phyloP scores from a whole-genome alignment of 2,329 filamentous ascomycete species.

The Colletotrichum tropicale region DNA sequence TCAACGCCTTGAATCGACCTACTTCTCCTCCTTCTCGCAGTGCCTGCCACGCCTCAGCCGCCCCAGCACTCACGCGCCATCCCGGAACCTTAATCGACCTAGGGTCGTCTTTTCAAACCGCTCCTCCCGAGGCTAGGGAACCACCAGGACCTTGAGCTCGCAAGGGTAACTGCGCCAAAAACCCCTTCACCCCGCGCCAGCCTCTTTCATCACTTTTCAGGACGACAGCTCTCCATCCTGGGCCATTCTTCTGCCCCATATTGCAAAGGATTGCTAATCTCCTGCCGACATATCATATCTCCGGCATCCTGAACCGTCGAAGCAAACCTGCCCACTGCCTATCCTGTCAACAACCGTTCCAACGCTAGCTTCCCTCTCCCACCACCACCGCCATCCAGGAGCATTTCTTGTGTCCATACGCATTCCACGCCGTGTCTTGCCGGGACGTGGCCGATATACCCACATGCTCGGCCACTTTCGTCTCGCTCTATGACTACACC shows the following conservation, averaged over 20 bases:
- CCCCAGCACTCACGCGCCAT: constrained; percentile 13
- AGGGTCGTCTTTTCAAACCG: constrained; percentile 5
- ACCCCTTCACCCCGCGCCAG: constrained; percentile 13
- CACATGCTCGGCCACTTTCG: neutral
- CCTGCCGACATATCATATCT: neutral
- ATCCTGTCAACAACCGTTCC: neutral
- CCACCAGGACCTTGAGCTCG: constrained; percentile 1
- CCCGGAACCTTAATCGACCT: constrained; percentile 18
- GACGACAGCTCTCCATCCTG: neutral
- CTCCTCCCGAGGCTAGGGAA: constrained; percentile 11
- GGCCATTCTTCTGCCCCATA: neutral
- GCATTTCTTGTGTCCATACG: neutral
- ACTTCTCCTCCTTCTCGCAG: neutral
- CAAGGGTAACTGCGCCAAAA: constrained; percentile 3
- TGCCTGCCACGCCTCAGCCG: constrained; percentile 14
- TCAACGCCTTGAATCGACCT: constrained; percentile 6
- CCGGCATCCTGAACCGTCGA: neutral
- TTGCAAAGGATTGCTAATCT: neutral
- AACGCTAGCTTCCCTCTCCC: neutral
- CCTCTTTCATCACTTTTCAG: constrained; percentile 6
- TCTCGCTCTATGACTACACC: neutral
- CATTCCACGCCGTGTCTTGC: constrained; percentile 1
- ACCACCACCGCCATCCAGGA: neutral
- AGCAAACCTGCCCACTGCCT: neutral
- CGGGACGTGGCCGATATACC: neutral